A percentile compares a stretch with the other conserved stretches of the same genome.
Conservation (phyloP, 768 basidiomycete species). For the Xerocomellus amylosporus region DNA sequence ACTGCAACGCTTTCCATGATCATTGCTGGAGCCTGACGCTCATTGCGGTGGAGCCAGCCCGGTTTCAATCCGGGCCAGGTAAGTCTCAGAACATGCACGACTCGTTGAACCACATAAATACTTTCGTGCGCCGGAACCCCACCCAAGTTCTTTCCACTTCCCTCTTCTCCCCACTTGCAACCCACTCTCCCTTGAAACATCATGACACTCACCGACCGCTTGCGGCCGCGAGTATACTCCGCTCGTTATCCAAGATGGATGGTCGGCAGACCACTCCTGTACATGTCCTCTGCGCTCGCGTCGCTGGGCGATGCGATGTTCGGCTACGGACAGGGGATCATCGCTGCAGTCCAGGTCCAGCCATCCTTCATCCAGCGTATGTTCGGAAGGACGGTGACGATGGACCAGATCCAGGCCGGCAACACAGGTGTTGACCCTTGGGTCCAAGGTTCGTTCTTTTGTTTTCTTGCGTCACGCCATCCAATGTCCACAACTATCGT, state of each 20-base stretch:
- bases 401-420: slow-evolving; percentile 42
- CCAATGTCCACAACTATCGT: neutral
- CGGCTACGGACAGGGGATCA: slow-evolving; percentile 53
- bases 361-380: slow-evolving; percentile 50
- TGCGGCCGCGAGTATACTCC: slow-evolving; percentile 39
- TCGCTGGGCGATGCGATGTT: slow-evolving; percentile 58
- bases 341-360: slow-evolving; percentile 50
- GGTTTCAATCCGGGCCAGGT: slow-evolving; percentile 18
- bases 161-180: neutral
- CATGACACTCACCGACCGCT: slow-evolving; percentile 27
- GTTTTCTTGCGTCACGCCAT: neutral
- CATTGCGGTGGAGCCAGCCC: slow-evolving; percentile 1
- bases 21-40: neutral
- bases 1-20: neutral
- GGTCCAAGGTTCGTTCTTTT: slow-evolving; percentile 39
- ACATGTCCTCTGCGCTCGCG: slow-evolving; percentile 51
- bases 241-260: slow-evolving; percentile 52
- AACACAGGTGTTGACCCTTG: slow-evolving; percentile 46
- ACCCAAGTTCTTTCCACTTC: neutral
- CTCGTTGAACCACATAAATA: slow-evolving; percentile 23
- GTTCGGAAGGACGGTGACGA: slow-evolving; percentile 45
- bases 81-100: slow-evolving; percentile 15
- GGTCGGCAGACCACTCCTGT: slow-evolving; percentile 47
- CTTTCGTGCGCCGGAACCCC: neutral
- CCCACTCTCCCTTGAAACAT: slow-evolving; percentile 12